phyloP scores from a whole-genome alignment of 257 asterid genomes.

The Anisodus acutangulus region DNA sequence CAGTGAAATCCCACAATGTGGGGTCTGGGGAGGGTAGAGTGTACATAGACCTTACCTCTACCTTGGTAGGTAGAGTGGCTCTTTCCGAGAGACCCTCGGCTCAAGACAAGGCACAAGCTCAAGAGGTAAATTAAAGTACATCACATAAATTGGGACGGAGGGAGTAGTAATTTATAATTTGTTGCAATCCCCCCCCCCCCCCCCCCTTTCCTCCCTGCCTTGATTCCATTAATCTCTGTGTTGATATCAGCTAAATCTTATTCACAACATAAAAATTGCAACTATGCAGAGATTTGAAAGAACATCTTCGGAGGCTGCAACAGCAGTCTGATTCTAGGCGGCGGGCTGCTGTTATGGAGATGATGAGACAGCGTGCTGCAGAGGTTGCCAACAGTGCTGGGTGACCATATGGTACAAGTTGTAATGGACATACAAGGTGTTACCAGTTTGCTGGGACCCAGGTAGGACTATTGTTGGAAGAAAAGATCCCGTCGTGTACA shows the following conservation, averaged over 20 bases:
- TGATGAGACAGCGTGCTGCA: slow-evolving; percentile 98
- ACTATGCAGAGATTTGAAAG: slow-evolving; percentile 74
- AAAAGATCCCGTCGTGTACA: not conserved
- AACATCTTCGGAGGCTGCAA: slow-evolving; percentile 74
- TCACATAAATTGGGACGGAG: too few relatives aligned
- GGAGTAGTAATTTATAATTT: not conserved
- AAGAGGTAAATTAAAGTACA: too few relatives aligned
- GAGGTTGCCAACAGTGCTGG: slow-evolving; percentile 73
- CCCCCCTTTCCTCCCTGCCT: not conserved
- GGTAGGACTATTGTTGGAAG: slow-evolving; percentile 4
- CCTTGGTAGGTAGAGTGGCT: too few relatives aligned
- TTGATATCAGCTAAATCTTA: not conserved
- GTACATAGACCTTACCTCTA: too few relatives aligned
- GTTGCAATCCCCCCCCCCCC: not conserved
- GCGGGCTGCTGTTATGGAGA: slow-evolving; percentile 94
- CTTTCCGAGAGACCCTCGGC: too few relatives aligned
- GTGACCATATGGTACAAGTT: slow-evolving; percentile 25
- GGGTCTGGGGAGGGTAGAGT: too few relatives aligned
- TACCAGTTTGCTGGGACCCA: not conserved
- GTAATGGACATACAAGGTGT: slow-evolving; percentile 12
- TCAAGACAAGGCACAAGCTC: too few relatives aligned
- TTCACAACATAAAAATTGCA: slow-evolving; percentile 12
- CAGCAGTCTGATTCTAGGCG: slow-evolving; percentile 97
- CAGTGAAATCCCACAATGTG: too few relatives aligned
- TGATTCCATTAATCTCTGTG: not conserved